Percentiles rank a stretch among this genome's conserved stretches.
Evolutionary conservation across 148 eudicot genomes (phyloP).

Genomic region (Tetragonia tetragonoides): DNA sequence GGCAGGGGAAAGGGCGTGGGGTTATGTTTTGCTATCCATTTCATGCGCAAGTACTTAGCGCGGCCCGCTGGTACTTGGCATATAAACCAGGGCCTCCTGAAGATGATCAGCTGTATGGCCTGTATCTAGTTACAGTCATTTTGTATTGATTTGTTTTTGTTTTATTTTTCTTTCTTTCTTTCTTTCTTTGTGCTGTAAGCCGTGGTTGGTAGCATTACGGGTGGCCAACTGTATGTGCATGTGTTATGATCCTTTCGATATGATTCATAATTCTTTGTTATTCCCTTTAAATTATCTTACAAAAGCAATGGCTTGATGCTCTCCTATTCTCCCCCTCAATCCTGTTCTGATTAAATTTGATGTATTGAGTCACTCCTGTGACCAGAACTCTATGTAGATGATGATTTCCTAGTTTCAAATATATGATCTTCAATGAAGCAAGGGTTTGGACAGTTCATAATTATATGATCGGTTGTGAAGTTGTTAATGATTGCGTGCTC

Average conservation of each 20-base stretch:
- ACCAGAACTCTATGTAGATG: no score
- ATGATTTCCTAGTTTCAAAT: no score
- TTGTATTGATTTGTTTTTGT: background rate
- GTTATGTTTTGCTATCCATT: background rate
- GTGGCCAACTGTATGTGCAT: slow-evolving; percentile 22
- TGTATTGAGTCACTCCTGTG: no score
- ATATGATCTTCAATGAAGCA: no score
- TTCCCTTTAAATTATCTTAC: background rate
- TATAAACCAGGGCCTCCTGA: background rate
- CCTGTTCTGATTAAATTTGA: no score
- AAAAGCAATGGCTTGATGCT: no score
- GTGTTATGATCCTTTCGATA: slow-evolving; percentile 13
- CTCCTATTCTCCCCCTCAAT: no score
- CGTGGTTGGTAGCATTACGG: background rate
- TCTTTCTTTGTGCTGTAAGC: slow-evolving; percentile 2
- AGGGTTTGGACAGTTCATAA: no score
- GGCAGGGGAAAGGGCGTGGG: background rate
- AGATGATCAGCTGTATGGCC: slow-evolving; percentile 9
- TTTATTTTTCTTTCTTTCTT: background rate
- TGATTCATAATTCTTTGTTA: slow-evolving; percentile 25
- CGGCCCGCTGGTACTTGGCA: slow-evolving; percentile 2
- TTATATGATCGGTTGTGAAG: no score
- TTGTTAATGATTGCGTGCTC: no score
- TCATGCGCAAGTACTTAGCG: slow-evolving; percentile 7
- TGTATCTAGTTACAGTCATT: background rate